Percentiles rank a stretch among this genome's conserved stretches.
Evolutionary conservation across 2,329 filamentous ascomycete species (phyloP).

Genomic region (Stromatinia cepivora): DNA sequence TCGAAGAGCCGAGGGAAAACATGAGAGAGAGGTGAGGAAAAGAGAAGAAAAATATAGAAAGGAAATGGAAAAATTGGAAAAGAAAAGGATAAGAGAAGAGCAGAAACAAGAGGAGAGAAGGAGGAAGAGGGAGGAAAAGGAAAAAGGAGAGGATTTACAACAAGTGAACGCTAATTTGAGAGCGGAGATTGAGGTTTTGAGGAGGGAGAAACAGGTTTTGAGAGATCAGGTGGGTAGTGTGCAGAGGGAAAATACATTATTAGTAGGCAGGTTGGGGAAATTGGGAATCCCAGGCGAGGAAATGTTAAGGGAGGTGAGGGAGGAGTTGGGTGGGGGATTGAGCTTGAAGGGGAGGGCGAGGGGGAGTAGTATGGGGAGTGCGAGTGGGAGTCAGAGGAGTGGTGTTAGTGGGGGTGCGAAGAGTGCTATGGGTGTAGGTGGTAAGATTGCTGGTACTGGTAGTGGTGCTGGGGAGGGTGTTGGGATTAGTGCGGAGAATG

Average conservation of each 20-base stretch:
- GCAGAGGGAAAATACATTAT: constrained; percentile 59
- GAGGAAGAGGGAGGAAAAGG: constrained; percentile 54
- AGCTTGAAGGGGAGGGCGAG: constrained; percentile 29
- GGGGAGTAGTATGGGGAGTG: constrained; percentile 32
- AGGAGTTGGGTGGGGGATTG: constrained; percentile 25
- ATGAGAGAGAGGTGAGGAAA: constrained; percentile 63
- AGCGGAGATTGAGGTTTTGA: constrained; percentile 55
- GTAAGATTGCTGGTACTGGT: neutral
- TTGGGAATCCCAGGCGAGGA: constrained; percentile 40
- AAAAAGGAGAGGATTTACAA: constrained; percentile 54
- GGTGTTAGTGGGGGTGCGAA: neutral
- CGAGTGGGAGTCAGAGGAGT: constrained; percentile 13
- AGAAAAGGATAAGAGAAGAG: constrained; percentile 62
- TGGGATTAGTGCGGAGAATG: neutral
- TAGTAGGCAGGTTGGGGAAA: constrained; percentile 56
- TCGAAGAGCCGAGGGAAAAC: constrained; percentile 61
- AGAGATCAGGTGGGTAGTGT: constrained; percentile 56
- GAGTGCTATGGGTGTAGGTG: neutral
- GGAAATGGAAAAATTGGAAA: constrained; percentile 64
- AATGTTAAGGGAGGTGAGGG: constrained; percentile 34
- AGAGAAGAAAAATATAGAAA: constrained; percentile 65
- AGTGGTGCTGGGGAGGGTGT: neutral
- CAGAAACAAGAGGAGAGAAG: constrained; percentile 56
- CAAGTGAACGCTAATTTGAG: constrained; percentile 46
- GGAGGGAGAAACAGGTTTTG: constrained; percentile 57